phyloP scores from a whole-genome alignment of 192 early-diverging fungal species.

The Gryganskiella cystojenkinii region DNA sequence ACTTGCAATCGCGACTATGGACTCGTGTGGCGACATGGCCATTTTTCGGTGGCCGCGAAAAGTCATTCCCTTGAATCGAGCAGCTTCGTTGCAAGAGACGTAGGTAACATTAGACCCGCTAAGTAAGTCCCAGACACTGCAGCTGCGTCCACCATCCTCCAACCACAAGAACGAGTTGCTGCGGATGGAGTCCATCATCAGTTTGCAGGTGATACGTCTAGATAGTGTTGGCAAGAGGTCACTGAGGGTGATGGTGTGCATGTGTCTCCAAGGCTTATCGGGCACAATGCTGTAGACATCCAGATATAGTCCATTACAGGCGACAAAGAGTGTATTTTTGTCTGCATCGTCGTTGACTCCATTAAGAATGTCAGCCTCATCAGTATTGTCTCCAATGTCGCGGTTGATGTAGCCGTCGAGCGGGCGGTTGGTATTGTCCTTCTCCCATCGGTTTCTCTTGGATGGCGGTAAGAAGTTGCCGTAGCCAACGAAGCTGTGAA shows the following conservation, averaged over 20 bases:
- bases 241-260: constrained; percentile 30
- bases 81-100: constrained; percentile 46
- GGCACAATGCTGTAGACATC: constrained; percentile 30
- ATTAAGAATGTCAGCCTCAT: constrained; percentile 5
- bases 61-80: constrained; percentile 32
- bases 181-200: constrained; percentile 49
- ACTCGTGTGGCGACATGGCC: constrained; percentile 52
- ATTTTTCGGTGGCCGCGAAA: constrained; percentile 48
- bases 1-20: constrained; percentile 48
- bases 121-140: constrained; percentile 38
- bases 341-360: not conserved
- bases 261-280: constrained; percentile 30
- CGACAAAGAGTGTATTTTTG: constrained; percentile 22
- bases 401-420: too few relatives aligned
- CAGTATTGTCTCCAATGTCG: not conserved
- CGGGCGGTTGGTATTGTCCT: constrained; percentile 18
- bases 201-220: constrained; percentile 42
- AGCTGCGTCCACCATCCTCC: constrained; percentile 40
- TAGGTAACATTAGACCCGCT: constrained; percentile 45
- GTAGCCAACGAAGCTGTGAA: constrained; percentile 27
- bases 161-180: constrained; percentile 49
- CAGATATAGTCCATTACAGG: constrained; percentile 38
- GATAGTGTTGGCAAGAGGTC: constrained; percentile 43
- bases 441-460: constrained; percentile 26
- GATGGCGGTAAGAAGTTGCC: constrained; percentile 25